Percentiles rank a stretch among this genome's conserved stretches.
Evolutionary conservation across 768 basidiomycete species (phyloP).

Genomic region (Agrocybe chaxingu): DNA sequence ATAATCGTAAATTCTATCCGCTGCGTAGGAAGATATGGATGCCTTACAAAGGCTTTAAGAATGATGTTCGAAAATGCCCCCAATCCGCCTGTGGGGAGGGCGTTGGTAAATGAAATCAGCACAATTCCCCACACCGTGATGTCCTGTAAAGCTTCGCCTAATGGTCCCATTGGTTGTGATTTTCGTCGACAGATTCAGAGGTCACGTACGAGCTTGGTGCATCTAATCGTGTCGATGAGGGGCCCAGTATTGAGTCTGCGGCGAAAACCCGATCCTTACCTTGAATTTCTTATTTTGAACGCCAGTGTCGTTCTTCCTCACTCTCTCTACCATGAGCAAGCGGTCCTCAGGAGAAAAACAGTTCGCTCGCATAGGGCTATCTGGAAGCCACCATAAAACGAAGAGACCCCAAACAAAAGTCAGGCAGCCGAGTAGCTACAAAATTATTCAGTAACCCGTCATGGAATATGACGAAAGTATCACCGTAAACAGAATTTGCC

Average conservation of each 20-base stretch:
- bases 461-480: slow-evolving; percentile 1
- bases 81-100: slow-evolving; percentile 43
- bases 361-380: slow-evolving; percentile 43
- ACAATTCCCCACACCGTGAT: slow-evolving; percentile 44
- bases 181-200: too few species aligned
- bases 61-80: slow-evolving; percentile 55
- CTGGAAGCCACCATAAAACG: slow-evolving; percentile 48
- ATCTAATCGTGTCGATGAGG: slow-evolving; percentile 4
- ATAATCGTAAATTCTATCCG: not conserved
- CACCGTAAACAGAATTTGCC: slow-evolving; percentile 46
- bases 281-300: slow-evolving; percentile 52
- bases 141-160: slow-evolving; percentile 43
- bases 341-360: slow-evolving; percentile 47
- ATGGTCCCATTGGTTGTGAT: not conserved
- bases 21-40: not conserved
- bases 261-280: slow-evolving; percentile 9
- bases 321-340: slow-evolving; percentile 45
- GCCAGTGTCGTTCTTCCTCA: slow-evolving; percentile 49
- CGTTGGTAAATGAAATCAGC: slow-evolving; percentile 45
- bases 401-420: slow-evolving; percentile 48
- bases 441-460: slow-evolving; percentile 1
- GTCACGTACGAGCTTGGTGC: slow-evolving; percentile 29
- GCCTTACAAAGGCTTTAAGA: slow-evolving; percentile 39
- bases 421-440: slow-evolving; percentile 38
- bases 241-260: too few species aligned